Base-by-base conservation (phyloP, 148 eudicot genomes). In the Nepenthes gracilis region DNA sequence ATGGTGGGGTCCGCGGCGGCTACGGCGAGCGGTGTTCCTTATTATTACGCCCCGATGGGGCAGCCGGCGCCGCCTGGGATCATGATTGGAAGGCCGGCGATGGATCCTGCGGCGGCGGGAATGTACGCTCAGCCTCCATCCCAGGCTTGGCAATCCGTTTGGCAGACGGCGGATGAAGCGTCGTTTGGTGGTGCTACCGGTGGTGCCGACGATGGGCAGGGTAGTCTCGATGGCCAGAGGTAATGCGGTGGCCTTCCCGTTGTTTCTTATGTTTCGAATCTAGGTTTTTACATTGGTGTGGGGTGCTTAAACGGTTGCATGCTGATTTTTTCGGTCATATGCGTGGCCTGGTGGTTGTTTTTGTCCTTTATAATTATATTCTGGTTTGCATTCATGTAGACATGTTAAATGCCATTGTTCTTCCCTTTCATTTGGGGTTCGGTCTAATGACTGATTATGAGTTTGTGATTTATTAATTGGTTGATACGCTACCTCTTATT, bases 71-170 rank as follows among this genome's bases (percentile, higher is more conserved):
- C 71, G 35, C 60, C 70, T 6, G 88, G 82, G 36, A 78, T 77
- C 6, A 80, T 80, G 82, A 81, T 84, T 54, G 91, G 95, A 0
- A 58, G 83, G 56, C 81, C 85, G 40, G 84, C 85, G 36, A 60
- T 81, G 66, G 89, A 80, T 74, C 75, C 57, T 15, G 58, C 58
- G 3, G 58, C 58, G 3, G 58, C 67, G 1, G 94, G 77, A 38
- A 57, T 79, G 65, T 83, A 83, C 58, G 71, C 51, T 47, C 67
- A 54, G 67, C 70, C 81, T 9, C 88, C 96, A 4, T 79, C 92
- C 11, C 79, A 78, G 65, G 87, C 93, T 52, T 88, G 96, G 96
- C 96, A 89, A 78, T 77, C 84, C 43, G 90, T 85, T 55, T 89
- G 96, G 96, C 93, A 89, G 79, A 49, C 68, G 54, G 67, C 69